Evolutionary conservation across 2,329 filamentous ascomycete genomes (phyloP).

Genomic region (Chaetomium sp.): DNA sequence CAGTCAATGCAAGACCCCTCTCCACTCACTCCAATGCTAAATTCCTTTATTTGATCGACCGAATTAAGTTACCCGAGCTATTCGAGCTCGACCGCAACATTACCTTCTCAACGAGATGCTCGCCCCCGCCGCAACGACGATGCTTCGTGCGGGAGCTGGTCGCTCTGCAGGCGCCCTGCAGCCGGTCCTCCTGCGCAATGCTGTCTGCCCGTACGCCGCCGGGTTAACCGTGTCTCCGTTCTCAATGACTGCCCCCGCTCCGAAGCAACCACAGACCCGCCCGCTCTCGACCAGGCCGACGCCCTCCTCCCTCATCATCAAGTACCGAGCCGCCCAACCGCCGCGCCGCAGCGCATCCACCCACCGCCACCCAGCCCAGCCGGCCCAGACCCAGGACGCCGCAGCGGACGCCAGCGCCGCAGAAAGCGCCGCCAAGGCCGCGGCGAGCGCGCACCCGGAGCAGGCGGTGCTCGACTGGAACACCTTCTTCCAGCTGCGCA

Average conservation of each 20-base stretch:
- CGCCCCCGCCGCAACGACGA: constrained; percentile 38
- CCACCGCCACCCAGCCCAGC: constrained; percentile 4
- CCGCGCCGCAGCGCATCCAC: constrained; percentile 31
- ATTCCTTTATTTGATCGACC: not conserved
- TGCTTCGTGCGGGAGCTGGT: constrained; percentile 40
- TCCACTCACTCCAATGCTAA: not conserved
- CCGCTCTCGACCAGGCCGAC: constrained; percentile 26
- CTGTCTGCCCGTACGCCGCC: constrained; percentile 40
- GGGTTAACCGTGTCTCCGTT: constrained; percentile 31
- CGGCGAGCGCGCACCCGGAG: constrained; percentile 39
- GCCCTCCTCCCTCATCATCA: constrained; percentile 28
- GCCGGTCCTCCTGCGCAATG: constrained; percentile 36
- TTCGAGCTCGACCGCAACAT: not conserved
- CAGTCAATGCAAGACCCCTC: not conserved
- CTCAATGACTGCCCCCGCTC: constrained; percentile 23
- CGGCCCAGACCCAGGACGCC: constrained; percentile 23
- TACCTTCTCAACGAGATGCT: constrained; percentile 35
- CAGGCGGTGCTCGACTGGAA: constrained; percentile 74
- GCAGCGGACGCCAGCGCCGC: constrained; percentile 34
- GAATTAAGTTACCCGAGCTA: not conserved
- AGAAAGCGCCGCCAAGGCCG: constrained; percentile 34
- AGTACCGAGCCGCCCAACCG: constrained; percentile 21
- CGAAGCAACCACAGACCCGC: constrained; percentile 29
- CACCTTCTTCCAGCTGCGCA: constrained; percentile 87
- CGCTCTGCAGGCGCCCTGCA: constrained; percentile 36